Conservation (phyloP, 371 early-diverging fungal species). For the Caulochytrium protostelioides region DNA sequence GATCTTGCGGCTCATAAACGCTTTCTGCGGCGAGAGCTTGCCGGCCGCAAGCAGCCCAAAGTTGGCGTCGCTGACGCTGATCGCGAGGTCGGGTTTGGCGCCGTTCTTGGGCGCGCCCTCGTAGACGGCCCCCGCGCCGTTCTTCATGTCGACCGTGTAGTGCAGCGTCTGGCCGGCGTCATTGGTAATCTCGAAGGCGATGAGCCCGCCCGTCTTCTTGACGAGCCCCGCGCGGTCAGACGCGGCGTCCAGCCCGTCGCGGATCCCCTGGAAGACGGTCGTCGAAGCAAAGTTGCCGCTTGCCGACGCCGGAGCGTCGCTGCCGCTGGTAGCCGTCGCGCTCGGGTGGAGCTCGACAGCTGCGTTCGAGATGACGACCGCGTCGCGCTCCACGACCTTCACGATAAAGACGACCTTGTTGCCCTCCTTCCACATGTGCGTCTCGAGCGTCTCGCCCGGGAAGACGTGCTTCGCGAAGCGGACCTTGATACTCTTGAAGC, state of each 20-base stretch:
- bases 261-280: slow-evolving; percentile 9
- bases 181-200: slow-evolving; percentile 15
- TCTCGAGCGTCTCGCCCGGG: slow-evolving; percentile 91
- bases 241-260: slow-evolving; percentile 5
- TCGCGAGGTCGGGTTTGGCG: slow-evolving; percentile 35
- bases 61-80: slow-evolving; percentile 16
- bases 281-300: slow-evolving; percentile 3
- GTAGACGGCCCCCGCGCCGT: slow-evolving; percentile 13
- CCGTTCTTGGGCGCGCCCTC: slow-evolving; percentile 12
- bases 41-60: slow-evolving; percentile 17
- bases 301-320: neutral
- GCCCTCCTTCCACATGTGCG: slow-evolving; percentile 83
- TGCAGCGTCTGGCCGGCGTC: slow-evolving; percentile 5
- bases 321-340: slow-evolving; percentile 2
- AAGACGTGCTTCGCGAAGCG: slow-evolving; percentile 77
- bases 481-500: slow-evolving; percentile 66
- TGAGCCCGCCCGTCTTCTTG: slow-evolving; percentile 10
- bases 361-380: slow-evolving; percentile 59
- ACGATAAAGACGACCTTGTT: slow-evolving; percentile 73
- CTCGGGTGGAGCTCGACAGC: slow-evolving; percentile 44
- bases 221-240: slow-evolving; percentile 6
- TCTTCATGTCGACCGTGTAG: slow-evolving; percentile 20
- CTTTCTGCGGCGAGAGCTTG: slow-evolving; percentile 18
- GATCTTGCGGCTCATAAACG: slow-evolving; percentile 24
- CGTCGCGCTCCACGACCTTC: slow-evolving; percentile 74